A percentile compares a stretch with the other conserved stretches of the same genome.
Evolutionary conservation across 1,139 yeast species (phyloP).

Genomic region (Pichia sp.): DNA sequence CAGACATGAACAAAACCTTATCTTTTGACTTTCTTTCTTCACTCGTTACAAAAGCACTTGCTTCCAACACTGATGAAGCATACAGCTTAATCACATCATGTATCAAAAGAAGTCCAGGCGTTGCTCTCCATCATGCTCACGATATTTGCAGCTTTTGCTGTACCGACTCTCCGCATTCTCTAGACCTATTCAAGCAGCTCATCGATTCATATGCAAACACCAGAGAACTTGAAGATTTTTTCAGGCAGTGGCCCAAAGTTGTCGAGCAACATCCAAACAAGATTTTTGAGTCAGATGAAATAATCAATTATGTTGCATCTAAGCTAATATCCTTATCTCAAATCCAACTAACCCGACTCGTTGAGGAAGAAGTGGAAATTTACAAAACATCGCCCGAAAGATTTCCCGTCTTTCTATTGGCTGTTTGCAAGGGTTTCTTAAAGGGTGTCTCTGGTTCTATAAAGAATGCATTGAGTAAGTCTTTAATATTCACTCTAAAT

Average conservation of each 20-base stretch:
- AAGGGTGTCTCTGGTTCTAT: slow-evolving; percentile 19
- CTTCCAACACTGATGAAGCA: slow-evolving; percentile 1
- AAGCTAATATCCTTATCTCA: slow-evolving; percentile 39
- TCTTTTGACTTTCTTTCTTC: slow-evolving; percentile 21
- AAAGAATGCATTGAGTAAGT: slow-evolving; percentile 17
- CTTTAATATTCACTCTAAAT: slow-evolving; percentile 14
- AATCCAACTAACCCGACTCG: slow-evolving; percentile 34
- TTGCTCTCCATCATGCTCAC: slow-evolving; percentile 18
- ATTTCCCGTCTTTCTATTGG: slow-evolving; percentile 27
- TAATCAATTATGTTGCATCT: slow-evolving; percentile 34
- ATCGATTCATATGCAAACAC: slow-evolving; percentile 46
- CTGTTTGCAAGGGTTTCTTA: slow-evolving; percentile 37
- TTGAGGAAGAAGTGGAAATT: slow-evolving; percentile 19
- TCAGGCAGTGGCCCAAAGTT: slow-evolving; percentile 40
- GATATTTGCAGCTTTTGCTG: slow-evolving; percentile 14
- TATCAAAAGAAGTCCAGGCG: slow-evolving; percentile 23
- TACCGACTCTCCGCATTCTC: slow-evolving; percentile 14
- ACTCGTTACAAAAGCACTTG: slow-evolving; percentile 18
- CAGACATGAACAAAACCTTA: slow-evolving; percentile 20
- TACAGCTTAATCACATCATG: slow-evolving; percentile 13
- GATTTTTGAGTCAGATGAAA: slow-evolving; percentile 21
- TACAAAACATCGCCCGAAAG: slow-evolving; percentile 12
- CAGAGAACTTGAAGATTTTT: slow-evolving; percentile 50
- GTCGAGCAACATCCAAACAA: slow-evolving; percentile 25
- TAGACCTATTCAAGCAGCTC: slow-evolving; percentile 29